phyloP scores from a whole-genome alignment of 768 basidiomycete species.

The Mycena filopes region DNA sequence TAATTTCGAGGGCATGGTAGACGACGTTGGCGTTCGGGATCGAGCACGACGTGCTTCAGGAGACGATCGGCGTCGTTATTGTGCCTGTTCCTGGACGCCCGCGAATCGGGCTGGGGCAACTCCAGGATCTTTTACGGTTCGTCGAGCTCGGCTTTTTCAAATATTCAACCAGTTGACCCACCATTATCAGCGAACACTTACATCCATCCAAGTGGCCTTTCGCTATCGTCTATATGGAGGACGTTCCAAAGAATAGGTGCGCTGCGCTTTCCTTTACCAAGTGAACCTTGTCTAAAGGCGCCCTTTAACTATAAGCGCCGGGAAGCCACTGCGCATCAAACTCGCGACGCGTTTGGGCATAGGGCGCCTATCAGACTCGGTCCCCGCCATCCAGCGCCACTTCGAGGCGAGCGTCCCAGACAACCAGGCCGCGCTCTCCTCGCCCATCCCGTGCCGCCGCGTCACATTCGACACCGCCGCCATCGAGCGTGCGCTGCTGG shows the following conservation, averaged over 20 bases:
- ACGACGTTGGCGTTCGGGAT: constrained; percentile 54
- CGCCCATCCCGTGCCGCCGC: constrained; percentile 49
- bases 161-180: not conserved
- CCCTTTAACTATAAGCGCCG: constrained; percentile 38
- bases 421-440: constrained; percentile 45
- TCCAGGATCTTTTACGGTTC: constrained; percentile 53
- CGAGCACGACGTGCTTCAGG: constrained; percentile 60
- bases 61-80: constrained; percentile 57
- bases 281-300: not conserved
- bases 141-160: not conserved
- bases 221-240: constrained; percentile 58
- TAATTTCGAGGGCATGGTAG: constrained; percentile 30
- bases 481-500: constrained; percentile 42
- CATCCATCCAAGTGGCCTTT: constrained; percentile 63
- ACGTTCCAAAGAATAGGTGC: constrained; percentile 56
- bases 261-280: not conserved
- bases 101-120: constrained; percentile 51
- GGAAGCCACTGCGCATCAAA: constrained; percentile 57
- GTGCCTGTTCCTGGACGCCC: constrained; percentile 47
- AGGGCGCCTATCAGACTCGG: constrained; percentile 46
- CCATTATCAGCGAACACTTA: constrained; percentile 47
- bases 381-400: constrained; percentile 50
- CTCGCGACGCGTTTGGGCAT: constrained; percentile 53
- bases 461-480: constrained; percentile 42
- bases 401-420: constrained; percentile 51